phyloP scores from a whole-genome alignment of 2,329 filamentous ascomycete species.

The Aureobasidium zeae region DNA sequence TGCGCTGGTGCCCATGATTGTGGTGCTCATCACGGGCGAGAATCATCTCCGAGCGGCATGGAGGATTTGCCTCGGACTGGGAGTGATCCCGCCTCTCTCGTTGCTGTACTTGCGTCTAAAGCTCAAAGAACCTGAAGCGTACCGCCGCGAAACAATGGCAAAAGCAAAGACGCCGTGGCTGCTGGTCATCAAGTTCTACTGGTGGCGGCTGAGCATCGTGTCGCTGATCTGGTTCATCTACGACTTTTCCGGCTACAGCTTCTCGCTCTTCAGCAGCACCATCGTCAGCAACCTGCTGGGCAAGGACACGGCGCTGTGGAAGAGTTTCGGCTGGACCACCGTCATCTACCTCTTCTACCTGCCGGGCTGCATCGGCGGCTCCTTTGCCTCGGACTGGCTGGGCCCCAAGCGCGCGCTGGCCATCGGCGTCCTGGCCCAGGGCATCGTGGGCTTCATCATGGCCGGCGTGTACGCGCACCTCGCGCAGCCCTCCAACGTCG shows the following conservation, averaged over 20 bases:
- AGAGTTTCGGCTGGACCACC: slow-evolving; percentile 78
- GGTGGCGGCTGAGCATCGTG: slow-evolving; percentile 60
- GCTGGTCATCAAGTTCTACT: slow-evolving; percentile 57
- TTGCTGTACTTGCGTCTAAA: slow-evolving; percentile 63
- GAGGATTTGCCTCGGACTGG: slow-evolving; percentile 71
- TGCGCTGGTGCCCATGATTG: slow-evolving; percentile 63
- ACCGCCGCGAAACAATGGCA: slow-evolving; percentile 60
- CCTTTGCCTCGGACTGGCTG: slow-evolving; percentile 66
- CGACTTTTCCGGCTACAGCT: slow-evolving; percentile 72
- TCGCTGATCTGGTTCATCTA: slow-evolving; percentile 76
- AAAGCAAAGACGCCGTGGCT: slow-evolving; percentile 41
- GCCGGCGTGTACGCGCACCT: slow-evolving; percentile 65
- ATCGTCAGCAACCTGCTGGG: slow-evolving; percentile 61
- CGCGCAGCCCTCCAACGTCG: slow-evolving; percentile 57
- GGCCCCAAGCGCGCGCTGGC: slow-evolving; percentile 69
- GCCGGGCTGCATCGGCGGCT: slow-evolving; percentile 69
- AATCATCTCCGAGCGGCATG: slow-evolving; percentile 65
- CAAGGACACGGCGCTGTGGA: slow-evolving; percentile 53
- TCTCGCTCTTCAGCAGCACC: slow-evolving; percentile 72
- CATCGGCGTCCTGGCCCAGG: slow-evolving; percentile 62
- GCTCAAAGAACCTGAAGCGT: slow-evolving; percentile 71
- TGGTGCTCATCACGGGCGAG: slow-evolving; percentile 46
- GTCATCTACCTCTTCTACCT: slow-evolving; percentile 85
- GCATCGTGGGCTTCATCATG: slow-evolving; percentile 80
- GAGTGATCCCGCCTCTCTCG: slow-evolving; percentile 64